Percentiles rank a stretch among this genome's conserved stretches.
Evolutionary conservation across 139 green algal species (phyloP).

Genomic region (Chlorella vulgaris): DNA sequence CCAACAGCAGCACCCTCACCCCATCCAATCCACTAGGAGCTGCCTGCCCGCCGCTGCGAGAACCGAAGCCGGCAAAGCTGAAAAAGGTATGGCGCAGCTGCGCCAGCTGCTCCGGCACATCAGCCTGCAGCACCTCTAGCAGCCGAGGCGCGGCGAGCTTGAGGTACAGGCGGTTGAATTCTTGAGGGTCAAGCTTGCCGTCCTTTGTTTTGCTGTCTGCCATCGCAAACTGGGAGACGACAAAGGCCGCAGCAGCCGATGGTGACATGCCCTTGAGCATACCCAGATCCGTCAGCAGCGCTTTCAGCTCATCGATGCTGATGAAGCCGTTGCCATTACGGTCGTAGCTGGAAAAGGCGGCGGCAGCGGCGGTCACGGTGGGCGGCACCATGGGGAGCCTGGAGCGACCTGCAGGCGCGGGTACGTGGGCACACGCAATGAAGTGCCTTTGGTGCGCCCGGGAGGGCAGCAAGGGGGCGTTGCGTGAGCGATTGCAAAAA

Average conservation of each 20-base stretch:
- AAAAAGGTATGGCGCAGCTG: conserved; percentile 18
- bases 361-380: not conserved
- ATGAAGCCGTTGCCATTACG: conserved; percentile 31
- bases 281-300: conserved; percentile 56
- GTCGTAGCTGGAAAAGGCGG: conserved; percentile 32
- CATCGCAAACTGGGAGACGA: conserved; percentile 51
- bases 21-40: conserved; percentile 7
- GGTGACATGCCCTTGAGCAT: conserved; percentile 54
- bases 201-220: no score
- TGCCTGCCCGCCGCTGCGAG: not conserved
- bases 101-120: conserved; percentile 8
- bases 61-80: conserved; percentile 42
- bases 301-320: conserved; percentile 47
- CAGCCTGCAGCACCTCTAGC: not conserved
- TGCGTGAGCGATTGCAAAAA: no score
- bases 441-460: no score
- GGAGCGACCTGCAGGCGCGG: no score
- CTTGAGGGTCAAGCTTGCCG: conserved; percentile 39
- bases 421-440: no score
- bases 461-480: no score
- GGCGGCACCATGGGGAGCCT: conserved; percentile 6
- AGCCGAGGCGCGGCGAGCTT: conserved; percentile 27
- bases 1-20: no score
- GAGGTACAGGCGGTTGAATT: conserved; percentile 50
- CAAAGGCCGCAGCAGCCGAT: conserved; percentile 32